A percentile compares a stretch with the other conserved stretches of the same genome.
These are phyloP conservation scores for Ochromonadaceae sp. DNA, from an alignment of 352 stramenopile species.

Conservation along the genomic window DNA sequence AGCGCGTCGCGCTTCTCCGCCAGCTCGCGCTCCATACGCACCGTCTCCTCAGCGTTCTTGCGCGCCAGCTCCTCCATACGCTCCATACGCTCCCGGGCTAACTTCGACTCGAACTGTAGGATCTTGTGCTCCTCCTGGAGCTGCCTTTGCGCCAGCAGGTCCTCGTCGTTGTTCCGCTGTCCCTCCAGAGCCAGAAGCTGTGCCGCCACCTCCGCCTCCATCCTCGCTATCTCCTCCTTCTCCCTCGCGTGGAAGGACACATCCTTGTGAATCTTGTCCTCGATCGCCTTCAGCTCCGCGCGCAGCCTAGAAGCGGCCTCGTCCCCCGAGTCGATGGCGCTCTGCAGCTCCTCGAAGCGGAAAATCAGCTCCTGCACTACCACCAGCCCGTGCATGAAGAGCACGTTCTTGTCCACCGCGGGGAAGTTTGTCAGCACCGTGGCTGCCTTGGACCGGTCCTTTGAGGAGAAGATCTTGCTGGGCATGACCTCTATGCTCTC, in stretches of 20 bases:
- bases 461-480: constrained; percentile 36
- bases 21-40: constrained; percentile 17
- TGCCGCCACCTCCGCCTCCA: constrained; percentile 14
- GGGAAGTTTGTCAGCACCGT: constrained; percentile 60
- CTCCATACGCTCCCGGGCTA: too few species aligned
- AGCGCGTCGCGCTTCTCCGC: too few species aligned
- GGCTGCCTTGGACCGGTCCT: constrained; percentile 18
- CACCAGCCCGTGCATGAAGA: constrained; percentile 76
- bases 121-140: too few species aligned
- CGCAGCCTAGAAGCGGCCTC: too few species aligned
- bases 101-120: too few species aligned
- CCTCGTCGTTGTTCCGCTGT: too few species aligned
- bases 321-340: too few species aligned
- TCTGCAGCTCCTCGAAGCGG: constrained; percentile 34
- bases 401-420: constrained; percentile 58
- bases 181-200: too few species aligned
- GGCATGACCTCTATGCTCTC: constrained; percentile 50
- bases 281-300: too few species aligned
- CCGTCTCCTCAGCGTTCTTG: constrained; percentile 19
- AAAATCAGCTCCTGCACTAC: constrained; percentile 59
- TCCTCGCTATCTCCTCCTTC: constrained; percentile 25
- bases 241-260: too few species aligned
- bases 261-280: too few species aligned
- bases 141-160: too few species aligned
- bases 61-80: neutral